Evolutionary conservation across 306 rosid genomes (phyloP), one percentile per base, ranked within the genome.

Genomic region (Cicer arietinum): DNA sequence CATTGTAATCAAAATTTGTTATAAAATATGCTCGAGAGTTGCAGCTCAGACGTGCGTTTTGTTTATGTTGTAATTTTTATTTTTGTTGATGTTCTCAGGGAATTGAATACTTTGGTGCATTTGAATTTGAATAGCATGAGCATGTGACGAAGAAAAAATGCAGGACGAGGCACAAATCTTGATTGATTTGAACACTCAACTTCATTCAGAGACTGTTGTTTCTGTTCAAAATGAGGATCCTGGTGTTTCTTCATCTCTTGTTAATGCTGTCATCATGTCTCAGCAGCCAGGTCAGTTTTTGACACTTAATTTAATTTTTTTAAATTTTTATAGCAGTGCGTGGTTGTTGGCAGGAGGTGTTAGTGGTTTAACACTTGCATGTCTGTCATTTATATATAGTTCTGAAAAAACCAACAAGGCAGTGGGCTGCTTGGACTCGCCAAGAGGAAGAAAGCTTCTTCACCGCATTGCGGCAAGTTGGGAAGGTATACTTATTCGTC

Each of bases 361-460:
- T 47, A 71, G 80, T 37, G 69, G 61, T 63, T 65, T 51, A 16
- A 56, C 52, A 59, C 6, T 56, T 59, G 57, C 51, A 6, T 79
- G 67, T 79, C 18, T 77, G 67, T 82, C 54, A 1, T 69, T 37
- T 59, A 71, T 70, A 80, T 63, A 71, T 70, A 82, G 88, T 83
- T 85, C 92, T 83, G 12, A 94, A 90, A 80, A 94, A 85, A 84
- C 94, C 96, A 58, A 91, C 98, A 2, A 81, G 98, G 57, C 97
- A 94, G 79, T 94, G 98, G 98, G 98, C 98, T 87, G 98, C 98
- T 69, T 94, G 98, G 98, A 94, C 98, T 50, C 98, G 94, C 57
- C 88, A 91, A 87, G 98, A 94, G 83, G 97, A 94, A 85, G 97
- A 94, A 89, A 91, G 94, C 79, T 94, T 94, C 93, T 94, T 94